Base-by-base conservation (phyloP, 768 basidiomycete genomes). In the Hygrophoropsis aurantiaca region DNA sequence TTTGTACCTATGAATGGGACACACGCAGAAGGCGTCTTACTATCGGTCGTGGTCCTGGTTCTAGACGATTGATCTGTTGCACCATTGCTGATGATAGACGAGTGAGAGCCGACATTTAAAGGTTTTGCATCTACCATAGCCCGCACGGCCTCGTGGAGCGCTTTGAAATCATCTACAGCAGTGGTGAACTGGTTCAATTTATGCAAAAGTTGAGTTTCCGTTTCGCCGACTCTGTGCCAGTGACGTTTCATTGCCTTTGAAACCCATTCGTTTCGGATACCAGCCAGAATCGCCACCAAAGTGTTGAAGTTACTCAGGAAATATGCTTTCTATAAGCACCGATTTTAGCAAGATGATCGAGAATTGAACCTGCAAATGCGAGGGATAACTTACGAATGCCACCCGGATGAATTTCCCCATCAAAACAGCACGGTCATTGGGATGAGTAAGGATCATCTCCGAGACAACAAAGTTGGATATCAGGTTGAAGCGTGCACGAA, bases 401-500 rank as follows among this genome's bases (percentile, higher is more conserved):
- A 95, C 71, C 34, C 90, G 82, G 51, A 94, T 83, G 61, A 95
- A 86, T 68, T 92, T 94, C 48, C 70, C 72, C 40, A 90, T 79
- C 16, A 97, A 68, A 39, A 74, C 51, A 27, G 74, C 76, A 16
- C 93, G 77, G 44, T 90, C 82, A 44, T 65, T 65, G 5, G 83
- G 84, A 8, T 77, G 76, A 1, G 92, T 87, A 46, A 91, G 68
- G 19, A 92, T 78, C 43, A 95, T 78, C 69, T 97, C 94, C 3
- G 88, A 84, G 18, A 80, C 71, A 5, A 85, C 80, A 56, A 93
- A 97, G 56, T 85, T 84, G 2, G 84, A 82, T 67, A 91, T 81
- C 37, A 94, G 68, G 59, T 93, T 92, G 69, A 93, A 94, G 19
- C 92, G 79, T 11, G 85, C 86, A 34, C 90, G 79, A 23, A 91